A percentile compares a stretch with the other conserved stretches of the same genome.
Evolutionary conservation across 257 asterid genomes (phyloP).

Genomic region (Buddleja alternifolia): DNA sequence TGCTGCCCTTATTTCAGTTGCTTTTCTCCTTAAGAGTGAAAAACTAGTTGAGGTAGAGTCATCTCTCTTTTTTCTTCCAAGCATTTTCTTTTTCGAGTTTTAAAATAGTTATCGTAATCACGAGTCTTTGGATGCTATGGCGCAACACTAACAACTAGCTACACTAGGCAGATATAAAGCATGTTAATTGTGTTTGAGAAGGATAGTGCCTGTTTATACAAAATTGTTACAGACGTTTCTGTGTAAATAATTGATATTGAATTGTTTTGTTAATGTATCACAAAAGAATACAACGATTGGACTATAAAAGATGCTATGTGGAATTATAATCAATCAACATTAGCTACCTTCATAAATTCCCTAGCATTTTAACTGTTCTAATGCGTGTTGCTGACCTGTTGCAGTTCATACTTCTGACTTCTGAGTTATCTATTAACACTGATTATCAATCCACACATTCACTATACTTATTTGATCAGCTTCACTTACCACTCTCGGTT

Average conservation of each 20-base stretch:
- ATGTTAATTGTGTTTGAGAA: conserved; percentile 8
- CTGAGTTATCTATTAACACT: background rate
- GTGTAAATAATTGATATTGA: background rate
- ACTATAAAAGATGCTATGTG: background rate
- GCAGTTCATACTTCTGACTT: background rate
- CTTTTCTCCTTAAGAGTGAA: conserved; percentile 41
- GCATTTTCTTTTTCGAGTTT: background rate
- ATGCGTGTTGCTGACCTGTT: background rate
- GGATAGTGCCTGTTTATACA: background rate
- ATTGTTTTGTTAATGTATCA: background rate
- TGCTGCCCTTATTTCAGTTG: conserved; percentile 51
- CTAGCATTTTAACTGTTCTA: background rate
- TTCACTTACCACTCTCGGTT: background rate
- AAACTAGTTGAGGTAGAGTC: conserved; percentile 50
- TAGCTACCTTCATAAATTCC: background rate
- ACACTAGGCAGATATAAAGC: background rate
- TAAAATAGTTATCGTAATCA: background rate
- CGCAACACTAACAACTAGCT: conserved; percentile 9
- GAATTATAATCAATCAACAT: background rate
- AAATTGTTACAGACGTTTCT: conserved; percentile 7
- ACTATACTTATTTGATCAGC: background rate
- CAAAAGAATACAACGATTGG: background rate
- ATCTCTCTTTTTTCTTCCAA: background rate
- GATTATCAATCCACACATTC: background rate
- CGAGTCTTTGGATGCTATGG: background rate